Base-by-base conservation (phyloP, 352 stramenopile species). In the Phytophthora pinifolia region DNA sequence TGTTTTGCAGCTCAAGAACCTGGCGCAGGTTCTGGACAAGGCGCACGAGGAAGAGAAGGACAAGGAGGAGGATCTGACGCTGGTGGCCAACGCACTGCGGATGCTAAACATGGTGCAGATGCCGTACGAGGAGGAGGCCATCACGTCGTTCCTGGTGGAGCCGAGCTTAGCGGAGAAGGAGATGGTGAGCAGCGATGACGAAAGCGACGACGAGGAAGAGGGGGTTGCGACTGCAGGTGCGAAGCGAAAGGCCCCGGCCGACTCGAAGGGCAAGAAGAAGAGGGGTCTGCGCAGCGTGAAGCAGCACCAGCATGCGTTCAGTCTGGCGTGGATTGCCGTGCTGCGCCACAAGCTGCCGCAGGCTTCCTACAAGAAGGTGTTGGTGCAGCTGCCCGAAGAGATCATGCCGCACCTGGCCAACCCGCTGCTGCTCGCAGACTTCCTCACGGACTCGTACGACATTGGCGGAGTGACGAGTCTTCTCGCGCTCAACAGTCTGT, bases 371-470 rank as follows among this genome's bases (percentile, higher is more conserved):
- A 96, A 95, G 45, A 85, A 89, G 50, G 83, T 98, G 13, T 71
- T 99, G 39, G 81, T 90, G 41, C 84, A 93, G 61, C 70, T 99
- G 9, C 94, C 96, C 3, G 84, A 92, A 31, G 82, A 97, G 35
- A 94, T 99, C 47, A 92, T 99, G 63, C 83, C 91, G 43, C 77
- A 97, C 60, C 72, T 98, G 29, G 69, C 78, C 35, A 94, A 97
- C 59, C 96, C 96, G 35, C 69, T 99, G 38, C 67, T 96, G 56
- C 88, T 99, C 45, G 86, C 96, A 14, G 96, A 99, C 59, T 99
- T 99, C 60, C 88, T 99, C 44, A 98, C 94, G 9, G 77, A 96
- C 62, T 97, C 93, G 34, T 99, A 99, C 75, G 84, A 75, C 37
- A 70, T 95, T 17, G 81, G 79, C 38, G 89, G 92, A 41, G 81